A percentile compares a stretch with the other conserved stretches of the same genome.
phyloP scores from a whole-genome alignment of 139 green algal genomes.

The Zygnema circumcarinatum region DNA sequence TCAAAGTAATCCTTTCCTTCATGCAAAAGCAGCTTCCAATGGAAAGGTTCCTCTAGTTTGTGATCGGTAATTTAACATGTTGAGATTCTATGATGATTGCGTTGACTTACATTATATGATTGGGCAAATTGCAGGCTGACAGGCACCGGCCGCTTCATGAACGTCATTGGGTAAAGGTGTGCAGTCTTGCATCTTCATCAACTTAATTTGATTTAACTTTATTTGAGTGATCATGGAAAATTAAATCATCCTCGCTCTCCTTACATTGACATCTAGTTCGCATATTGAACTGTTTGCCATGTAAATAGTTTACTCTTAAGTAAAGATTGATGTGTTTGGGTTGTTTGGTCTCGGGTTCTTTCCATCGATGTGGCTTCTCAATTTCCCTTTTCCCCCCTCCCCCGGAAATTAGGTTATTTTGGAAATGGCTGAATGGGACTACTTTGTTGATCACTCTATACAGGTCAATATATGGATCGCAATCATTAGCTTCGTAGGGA shows the following conservation, averaged over 20 bases:
- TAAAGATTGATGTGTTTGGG: background rate
- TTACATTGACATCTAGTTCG: background rate
- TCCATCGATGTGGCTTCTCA: background rate
- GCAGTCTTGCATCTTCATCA: background rate
- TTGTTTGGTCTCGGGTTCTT: background rate
- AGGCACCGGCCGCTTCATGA: conserved; percentile 75
- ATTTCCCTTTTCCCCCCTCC: background rate
- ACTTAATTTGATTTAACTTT: background rate
- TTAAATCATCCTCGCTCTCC: background rate
- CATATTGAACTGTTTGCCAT: background rate
- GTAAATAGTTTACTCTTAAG: background rate
- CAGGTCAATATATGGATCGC: conserved; percentile 96
- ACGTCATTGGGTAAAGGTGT: conserved; percentile 90
- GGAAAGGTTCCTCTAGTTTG: background rate
- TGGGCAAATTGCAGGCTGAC: conserved; percentile 70
- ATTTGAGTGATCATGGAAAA: background rate
- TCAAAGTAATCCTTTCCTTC: background rate
- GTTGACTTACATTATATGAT: background rate
- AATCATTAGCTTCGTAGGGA: conserved; percentile 96
- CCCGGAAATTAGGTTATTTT: background rate
- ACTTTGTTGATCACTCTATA: too few relatives aligned
- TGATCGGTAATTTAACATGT: background rate
- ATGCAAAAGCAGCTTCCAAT: too few relatives aligned
- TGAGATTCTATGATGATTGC: background rate
- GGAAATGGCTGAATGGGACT: too few relatives aligned